Evolutionary conservation across 495 filamentous ascomycete genomes (phyloP).

Genomic region (Xanthoparmelia taractica): DNA sequence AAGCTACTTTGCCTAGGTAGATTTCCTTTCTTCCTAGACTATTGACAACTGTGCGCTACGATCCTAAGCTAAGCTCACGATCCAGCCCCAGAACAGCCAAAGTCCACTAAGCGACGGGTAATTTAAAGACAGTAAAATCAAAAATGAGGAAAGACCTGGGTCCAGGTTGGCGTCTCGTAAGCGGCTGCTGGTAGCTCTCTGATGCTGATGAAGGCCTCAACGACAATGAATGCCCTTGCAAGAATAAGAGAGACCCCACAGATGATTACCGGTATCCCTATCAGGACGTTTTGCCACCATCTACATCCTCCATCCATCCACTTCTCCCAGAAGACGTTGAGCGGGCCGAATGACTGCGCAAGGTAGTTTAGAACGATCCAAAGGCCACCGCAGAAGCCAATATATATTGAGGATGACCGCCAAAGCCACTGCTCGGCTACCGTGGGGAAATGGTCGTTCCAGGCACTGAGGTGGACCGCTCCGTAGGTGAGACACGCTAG

Average conservation of each 20-base stretch:
- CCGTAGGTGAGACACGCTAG: conserved; percentile 21
- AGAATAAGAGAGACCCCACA: conserved; percentile 23
- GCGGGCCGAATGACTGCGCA: conserved; percentile 1
- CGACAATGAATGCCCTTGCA: conserved; percentile 28
- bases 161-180: conserved; percentile 30
- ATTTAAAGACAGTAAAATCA: too few relatives aligned
- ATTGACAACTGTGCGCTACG: too few relatives aligned
- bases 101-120: too few relatives aligned
- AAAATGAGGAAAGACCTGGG: conserved; percentile 18
- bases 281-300: too few relatives aligned
- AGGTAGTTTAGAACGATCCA: conserved; percentile 16
- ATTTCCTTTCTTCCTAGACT: too few relatives aligned
- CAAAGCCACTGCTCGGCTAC: conserved; percentile 27
- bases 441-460: conserved; percentile 30
- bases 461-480: conserved; percentile 27
- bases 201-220: conserved; percentile 34
- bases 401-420: conserved; percentile 25
- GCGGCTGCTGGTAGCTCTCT: conserved; percentile 29
- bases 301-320: too few relatives aligned
- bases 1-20: too few relatives aligned
- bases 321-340: conserved; percentile 13
- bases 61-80: too few relatives aligned
- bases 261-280: too few relatives aligned
- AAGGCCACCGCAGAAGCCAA: conserved; percentile 5
- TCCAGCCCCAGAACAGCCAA: too few relatives aligned